phyloP scores from a whole-genome alignment of 164 flowering plant genomes.

The Vitis rotundifolia region DNA sequence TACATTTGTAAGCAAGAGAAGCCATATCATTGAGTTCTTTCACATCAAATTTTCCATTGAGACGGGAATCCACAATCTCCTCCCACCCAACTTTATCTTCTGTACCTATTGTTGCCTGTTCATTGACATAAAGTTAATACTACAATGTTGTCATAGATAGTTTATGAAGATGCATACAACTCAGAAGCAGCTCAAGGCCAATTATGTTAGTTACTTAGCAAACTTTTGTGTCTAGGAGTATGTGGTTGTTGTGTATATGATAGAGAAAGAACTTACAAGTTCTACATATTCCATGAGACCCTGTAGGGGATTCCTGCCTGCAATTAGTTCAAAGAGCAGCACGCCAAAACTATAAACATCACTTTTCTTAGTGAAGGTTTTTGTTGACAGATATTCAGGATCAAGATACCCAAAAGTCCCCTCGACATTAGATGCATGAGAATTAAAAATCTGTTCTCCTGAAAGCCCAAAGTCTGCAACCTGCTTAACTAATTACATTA shows the following conservation, averaged over 20 bases:
- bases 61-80: constrained; percentile 62
- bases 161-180: neutral
- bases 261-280: constrained; percentile 48
- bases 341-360: constrained; percentile 78
- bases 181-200: neutral
- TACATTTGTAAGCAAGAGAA: constrained; percentile 62
- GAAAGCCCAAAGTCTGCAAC: constrained; percentile 84
- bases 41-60: constrained; percentile 47
- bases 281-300: constrained; percentile 74
- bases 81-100: constrained; percentile 69
- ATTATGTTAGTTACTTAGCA: neutral
- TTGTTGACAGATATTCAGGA: constrained; percentile 67
- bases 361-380: constrained; percentile 67
- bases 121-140: constrained; percentile 5
- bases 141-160: neutral
- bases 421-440: constrained; percentile 43
- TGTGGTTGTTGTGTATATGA: neutral
- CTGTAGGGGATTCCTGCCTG: constrained; percentile 69
- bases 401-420: constrained; percentile 80
- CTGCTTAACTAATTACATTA: constrained; percentile 23
- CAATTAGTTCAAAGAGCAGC: constrained; percentile 64
- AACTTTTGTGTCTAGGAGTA: neutral
- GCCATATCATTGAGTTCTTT: constrained; percentile 60
- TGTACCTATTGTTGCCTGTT: constrained; percentile 52
- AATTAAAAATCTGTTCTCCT: constrained; percentile 53